Conservation (phyloP, 2,329 filamentous ascomycete species). For the Ophiobolus disseminans region DNA sequence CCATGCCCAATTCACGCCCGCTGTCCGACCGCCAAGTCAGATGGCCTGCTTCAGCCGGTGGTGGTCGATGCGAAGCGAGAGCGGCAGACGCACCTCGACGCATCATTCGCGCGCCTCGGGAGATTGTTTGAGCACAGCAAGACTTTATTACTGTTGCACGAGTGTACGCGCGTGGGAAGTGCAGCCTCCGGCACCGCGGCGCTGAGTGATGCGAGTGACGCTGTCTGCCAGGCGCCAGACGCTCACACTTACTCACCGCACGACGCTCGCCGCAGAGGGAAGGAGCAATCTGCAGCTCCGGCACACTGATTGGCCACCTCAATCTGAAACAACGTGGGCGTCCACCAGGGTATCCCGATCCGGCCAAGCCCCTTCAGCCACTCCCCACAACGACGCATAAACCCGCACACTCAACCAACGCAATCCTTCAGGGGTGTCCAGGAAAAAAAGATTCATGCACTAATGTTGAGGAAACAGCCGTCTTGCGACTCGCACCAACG, state of each 20-base stretch:
- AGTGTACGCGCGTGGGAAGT: conserved; percentile 3
- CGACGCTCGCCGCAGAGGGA: conserved; percentile 6
- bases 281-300: conserved; percentile 12
- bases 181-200: background rate
- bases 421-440: conserved; percentile 18
- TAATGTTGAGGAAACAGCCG: background rate
- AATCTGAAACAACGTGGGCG: conserved; percentile 25
- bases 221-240: background rate
- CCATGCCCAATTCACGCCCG: conserved; percentile 32
- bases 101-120: conserved; percentile 24
- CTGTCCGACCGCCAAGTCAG: conserved; percentile 30
- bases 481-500: no score
- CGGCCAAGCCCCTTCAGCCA: conserved; percentile 18
- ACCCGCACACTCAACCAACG: conserved; percentile 15
- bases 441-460: conserved; percentile 18
- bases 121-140: conserved; percentile 17
- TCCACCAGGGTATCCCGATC: conserved; percentile 14
- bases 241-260: background rate
- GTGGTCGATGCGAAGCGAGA: conserved; percentile 10
- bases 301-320: conserved; percentile 20
- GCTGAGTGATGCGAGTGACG: background rate
- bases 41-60: conserved; percentile 31
- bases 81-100: conserved; percentile 9
- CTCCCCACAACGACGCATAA: conserved; percentile 26
- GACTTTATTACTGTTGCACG: no score